Evolutionary conservation across 192 early-diverging fungal genomes (phyloP).

Genomic region (Linnemannia hyalina): DNA sequence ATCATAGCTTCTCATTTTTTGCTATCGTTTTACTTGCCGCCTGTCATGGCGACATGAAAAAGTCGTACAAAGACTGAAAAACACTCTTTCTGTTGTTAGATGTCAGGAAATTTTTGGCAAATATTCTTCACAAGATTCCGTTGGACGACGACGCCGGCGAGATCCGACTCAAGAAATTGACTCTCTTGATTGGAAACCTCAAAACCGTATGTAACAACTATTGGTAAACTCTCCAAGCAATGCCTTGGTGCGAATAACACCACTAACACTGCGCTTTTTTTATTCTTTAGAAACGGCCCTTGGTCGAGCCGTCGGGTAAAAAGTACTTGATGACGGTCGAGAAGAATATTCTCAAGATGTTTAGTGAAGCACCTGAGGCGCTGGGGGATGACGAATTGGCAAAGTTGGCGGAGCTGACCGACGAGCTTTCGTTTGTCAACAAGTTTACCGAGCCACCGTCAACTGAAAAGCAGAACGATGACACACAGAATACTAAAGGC

Average conservation of each 20-base stretch:
- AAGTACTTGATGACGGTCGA: constrained; percentile 72
- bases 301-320: constrained; percentile 67
- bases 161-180: constrained; percentile 52
- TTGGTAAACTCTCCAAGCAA: too few relatives aligned
- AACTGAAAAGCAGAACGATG: neutral
- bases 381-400: constrained; percentile 52
- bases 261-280: neutral
- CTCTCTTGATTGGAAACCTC: constrained; percentile 52
- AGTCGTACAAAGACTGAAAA: neutral
- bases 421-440: constrained; percentile 49
- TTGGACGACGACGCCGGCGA: constrained; percentile 61
- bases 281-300: constrained; percentile 57
- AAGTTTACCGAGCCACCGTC: constrained; percentile 19
- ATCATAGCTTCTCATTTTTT: too few relatives aligned
- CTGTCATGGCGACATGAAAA: neutral
- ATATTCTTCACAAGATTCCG: constrained; percentile 71
- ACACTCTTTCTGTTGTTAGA: constrained; percentile 27
- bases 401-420: constrained; percentile 46
- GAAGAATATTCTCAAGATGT: constrained; percentile 65
- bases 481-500: neutral
- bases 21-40: neutral
- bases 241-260: neutral
- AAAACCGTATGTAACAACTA: constrained; percentile 52
- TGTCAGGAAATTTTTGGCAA: constrained; percentile 72
- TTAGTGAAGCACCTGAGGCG: constrained; percentile 60